These are phyloP conservation scores for Bromus sterilis DNA, from an alignment of 176 grass and related monocot genomes.

Conservation along the genomic window DNA sequence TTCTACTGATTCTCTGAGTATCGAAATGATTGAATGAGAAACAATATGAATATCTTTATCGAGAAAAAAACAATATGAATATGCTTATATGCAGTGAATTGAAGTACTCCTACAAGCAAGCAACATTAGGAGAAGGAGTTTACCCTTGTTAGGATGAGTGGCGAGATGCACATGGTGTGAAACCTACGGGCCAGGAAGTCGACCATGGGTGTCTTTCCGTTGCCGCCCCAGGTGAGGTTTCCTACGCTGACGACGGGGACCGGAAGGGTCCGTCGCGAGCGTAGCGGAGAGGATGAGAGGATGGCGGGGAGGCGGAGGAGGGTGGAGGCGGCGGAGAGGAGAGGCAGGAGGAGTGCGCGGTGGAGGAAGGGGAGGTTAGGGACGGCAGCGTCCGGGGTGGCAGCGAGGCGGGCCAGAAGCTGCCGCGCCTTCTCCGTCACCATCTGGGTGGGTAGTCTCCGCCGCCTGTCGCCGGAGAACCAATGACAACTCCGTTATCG, in stretches of 20 bases:
- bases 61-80: background rate
- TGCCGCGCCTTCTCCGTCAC: slow-evolving; percentile 34
- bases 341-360: slow-evolving; percentile 47
- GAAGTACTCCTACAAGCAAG: background rate
- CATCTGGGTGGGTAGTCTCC: background rate
- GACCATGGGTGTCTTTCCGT: slow-evolving; percentile 87
- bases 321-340: slow-evolving; percentile 59
- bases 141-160: slow-evolving; percentile 75
- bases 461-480: background rate
- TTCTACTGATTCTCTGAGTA: background rate
- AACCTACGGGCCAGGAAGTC: slow-evolving; percentile 56
- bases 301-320: slow-evolving; percentile 28
- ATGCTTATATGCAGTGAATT: background rate
- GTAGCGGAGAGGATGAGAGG: slow-evolving; percentile 31
- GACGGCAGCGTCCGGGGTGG: slow-evolving; percentile 46
- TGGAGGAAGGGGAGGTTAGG: slow-evolving; percentile 44
- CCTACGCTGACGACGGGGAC: slow-evolving; percentile 81
- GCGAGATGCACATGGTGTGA: slow-evolving; percentile 23
- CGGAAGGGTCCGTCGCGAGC: slow-evolving; percentile 21
- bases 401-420: slow-evolving; percentile 36
- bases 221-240: slow-evolving; percentile 80
- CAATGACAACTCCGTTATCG: background rate
- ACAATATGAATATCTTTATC: background rate
- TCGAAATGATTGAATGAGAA: background rate
- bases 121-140: background rate